Conservation (phyloP, 2,329 filamentous ascomycete species). For the Diaporthe capsici region DNA sequence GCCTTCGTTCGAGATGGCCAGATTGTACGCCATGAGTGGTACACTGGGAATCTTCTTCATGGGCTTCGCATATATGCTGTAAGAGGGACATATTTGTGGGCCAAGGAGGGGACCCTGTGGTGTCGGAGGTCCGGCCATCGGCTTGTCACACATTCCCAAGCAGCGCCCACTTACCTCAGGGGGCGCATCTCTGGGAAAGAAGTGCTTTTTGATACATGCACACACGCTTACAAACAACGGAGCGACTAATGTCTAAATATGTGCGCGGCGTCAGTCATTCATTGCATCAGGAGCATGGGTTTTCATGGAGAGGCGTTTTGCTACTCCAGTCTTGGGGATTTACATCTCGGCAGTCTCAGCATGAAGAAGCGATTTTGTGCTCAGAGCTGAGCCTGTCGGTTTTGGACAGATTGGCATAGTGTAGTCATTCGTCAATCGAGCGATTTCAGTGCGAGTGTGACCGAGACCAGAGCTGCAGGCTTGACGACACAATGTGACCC, state of each 20-base stretch:
- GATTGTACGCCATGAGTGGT: conserved; percentile 38
- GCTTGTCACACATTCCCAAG: background rate
- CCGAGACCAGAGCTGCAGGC: background rate
- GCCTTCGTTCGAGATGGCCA: conserved; percentile 32
- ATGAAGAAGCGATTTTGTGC: conserved; percentile 15
- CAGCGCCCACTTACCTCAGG: background rate
- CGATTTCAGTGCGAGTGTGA: background rate
- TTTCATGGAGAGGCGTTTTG: conserved; percentile 7
- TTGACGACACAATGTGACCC: conserved; percentile 3
- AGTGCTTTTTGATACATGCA: background rate
- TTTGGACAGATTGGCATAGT: background rate
- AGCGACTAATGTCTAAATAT: conserved; percentile 32
- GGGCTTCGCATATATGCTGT: conserved; percentile 41
- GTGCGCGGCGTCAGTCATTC: conserved; percentile 28
- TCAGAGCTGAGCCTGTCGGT: background rate
- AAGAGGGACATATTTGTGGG: background rate
- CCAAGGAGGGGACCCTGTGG: background rate
- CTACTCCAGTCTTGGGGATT: background rate
- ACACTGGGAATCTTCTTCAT: conserved; percentile 37
- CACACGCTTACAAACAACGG: conserved; percentile 3
- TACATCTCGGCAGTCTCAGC: conserved; percentile 6
- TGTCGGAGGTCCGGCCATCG: conserved; percentile 21
- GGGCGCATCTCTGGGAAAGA: background rate
- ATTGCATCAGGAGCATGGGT: conserved; percentile 22
- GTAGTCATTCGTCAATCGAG: background rate